Evolutionary conservation across 495 filamentous ascomycete genomes (phyloP).

Genomic region (Podospora pseudocomata): DNA sequence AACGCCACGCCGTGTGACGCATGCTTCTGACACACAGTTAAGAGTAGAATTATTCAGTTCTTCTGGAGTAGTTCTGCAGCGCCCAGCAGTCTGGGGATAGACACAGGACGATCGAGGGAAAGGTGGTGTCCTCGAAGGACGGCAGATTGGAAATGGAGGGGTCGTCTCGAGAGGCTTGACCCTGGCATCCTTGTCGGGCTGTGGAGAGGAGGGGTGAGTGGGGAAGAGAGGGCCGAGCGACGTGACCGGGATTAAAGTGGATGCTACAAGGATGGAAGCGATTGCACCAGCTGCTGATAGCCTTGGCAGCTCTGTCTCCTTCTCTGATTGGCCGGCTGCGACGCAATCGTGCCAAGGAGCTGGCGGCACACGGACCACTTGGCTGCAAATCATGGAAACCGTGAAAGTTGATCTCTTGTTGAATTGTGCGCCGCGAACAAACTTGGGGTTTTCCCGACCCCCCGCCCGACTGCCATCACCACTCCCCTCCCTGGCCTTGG

Average conservation of each 20-base stretch:
- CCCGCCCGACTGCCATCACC: not conserved
- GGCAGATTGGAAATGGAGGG: slow-evolving; percentile 16
- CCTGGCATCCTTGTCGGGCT: slow-evolving; percentile 16
- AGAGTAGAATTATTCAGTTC: not conserved
- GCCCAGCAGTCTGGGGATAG: slow-evolving; percentile 25
- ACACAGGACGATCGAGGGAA: slow-evolving; percentile 19
- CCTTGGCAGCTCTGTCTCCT: slow-evolving; percentile 20
- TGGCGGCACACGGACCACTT: slow-evolving; percentile 27
- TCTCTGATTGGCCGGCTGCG: slow-evolving; percentile 20
- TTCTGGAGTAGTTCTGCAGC: slow-evolving; percentile 12
- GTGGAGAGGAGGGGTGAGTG: slow-evolving; percentile 16
- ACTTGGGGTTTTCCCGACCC: not conserved
- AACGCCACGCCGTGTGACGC: slow-evolving; percentile 30
- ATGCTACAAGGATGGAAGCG: slow-evolving; percentile 24
- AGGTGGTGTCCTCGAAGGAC: slow-evolving; percentile 29
- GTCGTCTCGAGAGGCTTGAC: not conserved
- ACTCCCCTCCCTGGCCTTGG: not conserved
- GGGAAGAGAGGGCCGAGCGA: slow-evolving; percentile 17
- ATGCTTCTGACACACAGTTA: slow-evolving; percentile 15
- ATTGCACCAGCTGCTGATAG: slow-evolving; percentile 24
- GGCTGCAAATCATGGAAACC: slow-evolving; percentile 25
- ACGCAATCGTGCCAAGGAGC: slow-evolving; percentile 29
- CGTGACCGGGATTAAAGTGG: slow-evolving; percentile 16
- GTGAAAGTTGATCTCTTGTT: slow-evolving; percentile 4
- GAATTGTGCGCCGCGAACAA: not conserved